phyloP scores from a whole-genome alignment of 768 basidiomycete genomes.

The Leccinum uliginosum region DNA sequence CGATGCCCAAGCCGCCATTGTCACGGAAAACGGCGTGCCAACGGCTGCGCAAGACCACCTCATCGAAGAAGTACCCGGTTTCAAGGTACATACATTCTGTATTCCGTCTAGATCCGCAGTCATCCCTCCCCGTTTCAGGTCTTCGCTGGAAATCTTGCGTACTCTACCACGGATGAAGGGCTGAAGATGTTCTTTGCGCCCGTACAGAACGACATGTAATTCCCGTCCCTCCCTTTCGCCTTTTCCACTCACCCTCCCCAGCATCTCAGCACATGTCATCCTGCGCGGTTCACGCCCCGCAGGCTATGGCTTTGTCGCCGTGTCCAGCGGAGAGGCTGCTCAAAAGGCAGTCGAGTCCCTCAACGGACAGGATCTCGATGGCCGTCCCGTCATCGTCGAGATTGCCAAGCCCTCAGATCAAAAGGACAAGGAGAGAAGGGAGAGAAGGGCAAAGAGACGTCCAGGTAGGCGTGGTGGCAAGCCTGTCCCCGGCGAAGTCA shows the following conservation, averaged over 20 bases:
- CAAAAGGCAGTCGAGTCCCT: constrained; percentile 82
- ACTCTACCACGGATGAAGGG: constrained; percentile 90
- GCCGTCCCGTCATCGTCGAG: constrained; percentile 86
- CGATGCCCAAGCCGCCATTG: constrained; percentile 84
- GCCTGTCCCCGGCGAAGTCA: constrained; percentile 84
- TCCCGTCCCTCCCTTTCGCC: constrained; percentile 17
- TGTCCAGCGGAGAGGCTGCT: constrained; percentile 76
- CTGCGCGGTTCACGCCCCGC: constrained; percentile 80
- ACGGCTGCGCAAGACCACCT: constrained; percentile 64
- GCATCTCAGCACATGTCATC: constrained; percentile 82
- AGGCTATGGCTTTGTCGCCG: constrained; percentile 91
- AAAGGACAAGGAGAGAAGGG: constrained; percentile 76
- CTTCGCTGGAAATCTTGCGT: constrained; percentile 95
- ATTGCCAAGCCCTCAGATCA: constrained; percentile 87
- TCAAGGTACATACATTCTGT: constrained; percentile 54
- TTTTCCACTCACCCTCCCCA: constrained; percentile 30
- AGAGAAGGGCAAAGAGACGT: constrained; percentile 74
- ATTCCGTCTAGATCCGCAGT: constrained; percentile 15
- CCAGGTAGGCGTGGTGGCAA: constrained; percentile 83
- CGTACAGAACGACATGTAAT: constrained; percentile 83
- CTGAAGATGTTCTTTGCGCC: constrained; percentile 92
- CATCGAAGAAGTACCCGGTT: constrained; percentile 69
- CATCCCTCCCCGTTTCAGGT: constrained; percentile 46
- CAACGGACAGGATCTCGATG: constrained; percentile 85
- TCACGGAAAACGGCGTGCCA: constrained; percentile 81